Evolutionary conservation across 345 rosid genomes (phyloP).

Genomic region (Iberis pinnata): DNA sequence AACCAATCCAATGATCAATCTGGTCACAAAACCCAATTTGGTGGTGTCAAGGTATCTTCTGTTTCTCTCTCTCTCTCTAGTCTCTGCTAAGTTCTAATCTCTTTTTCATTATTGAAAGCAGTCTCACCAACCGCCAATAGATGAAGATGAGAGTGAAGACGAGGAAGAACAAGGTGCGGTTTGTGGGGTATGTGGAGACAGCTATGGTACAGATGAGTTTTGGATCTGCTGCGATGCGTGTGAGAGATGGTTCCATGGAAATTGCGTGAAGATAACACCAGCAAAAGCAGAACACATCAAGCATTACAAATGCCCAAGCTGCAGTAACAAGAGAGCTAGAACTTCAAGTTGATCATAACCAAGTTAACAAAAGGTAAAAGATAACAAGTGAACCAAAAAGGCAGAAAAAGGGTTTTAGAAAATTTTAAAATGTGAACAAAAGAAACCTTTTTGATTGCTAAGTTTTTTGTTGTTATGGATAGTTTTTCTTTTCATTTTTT

Average conservation of each 20-base stretch:
- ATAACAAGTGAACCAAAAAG: conserved; percentile 8
- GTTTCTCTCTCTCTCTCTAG: conserved; percentile 2
- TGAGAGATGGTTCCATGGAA: conserved; percentile 99
- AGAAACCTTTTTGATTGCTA: neutral
- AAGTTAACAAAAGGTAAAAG: conserved; percentile 15
- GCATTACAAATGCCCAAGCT: conserved; percentile 95
- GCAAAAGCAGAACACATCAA: conserved; percentile 99
- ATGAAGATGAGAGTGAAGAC: conserved; percentile 86
- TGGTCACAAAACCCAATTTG: conserved; percentile 71
- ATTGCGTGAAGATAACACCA: conserved; percentile 98
- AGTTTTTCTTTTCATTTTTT: conserved; percentile 9
- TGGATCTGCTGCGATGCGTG: conserved; percentile 98
- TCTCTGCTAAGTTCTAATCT: conserved; percentile 35
- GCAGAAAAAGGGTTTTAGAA: conserved; percentile 17
- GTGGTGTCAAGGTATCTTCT: conserved; percentile 53
- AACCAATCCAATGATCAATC: conserved; percentile 75
- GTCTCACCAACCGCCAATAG: conserved; percentile 66
- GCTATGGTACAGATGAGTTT: conserved; percentile 84
- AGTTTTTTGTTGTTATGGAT: no score
- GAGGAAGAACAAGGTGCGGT: conserved; percentile 92
- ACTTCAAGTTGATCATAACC: conserved; percentile 36
- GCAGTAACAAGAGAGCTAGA: conserved; percentile 92
- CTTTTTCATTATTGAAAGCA: conserved; percentile 64
- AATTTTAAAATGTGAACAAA: conserved; percentile 17
- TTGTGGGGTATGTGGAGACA: conserved; percentile 97